Evolutionary conservation across 1,139 yeast species (phyloP), one percentile per base, ranked within the genome.

Genomic region (Kodamaea ohmeri): DNA sequence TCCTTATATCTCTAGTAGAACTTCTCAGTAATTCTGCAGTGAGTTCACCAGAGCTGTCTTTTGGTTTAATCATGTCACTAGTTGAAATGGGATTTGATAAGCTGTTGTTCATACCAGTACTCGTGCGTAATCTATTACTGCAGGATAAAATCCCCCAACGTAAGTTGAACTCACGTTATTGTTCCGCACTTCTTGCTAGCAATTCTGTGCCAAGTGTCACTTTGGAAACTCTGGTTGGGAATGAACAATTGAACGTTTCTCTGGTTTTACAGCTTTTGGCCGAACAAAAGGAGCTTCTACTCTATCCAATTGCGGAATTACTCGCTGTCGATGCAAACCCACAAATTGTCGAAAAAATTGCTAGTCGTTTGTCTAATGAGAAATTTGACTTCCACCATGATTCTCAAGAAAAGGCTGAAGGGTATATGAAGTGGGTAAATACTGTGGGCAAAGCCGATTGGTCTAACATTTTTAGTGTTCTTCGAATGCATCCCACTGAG

Each of bases 1-100:
- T 61, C 35, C 62, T 67, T n/a, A 58, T 89, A 16, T 61, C 60
- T 15, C 55, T 86, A 9, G 73, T 88, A 30, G 88, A 85, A 42
- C 45, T 68, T 1, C 70, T 88, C 36, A 46, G 39, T 24, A 37
- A 44, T 18, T 35, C 48, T 1, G 35, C 39, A 13, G 38, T 47
- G 5, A 38, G 37, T 28, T 50, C 41, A 19, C 29, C 21, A n/a
- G 27, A 22, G 3, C 74, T n/a, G 39, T 60, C 44, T 39, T 54
- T 56, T 32, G 26, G 35, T 3, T 36, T 63, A 14, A 41, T 62
- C 4, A 44, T 46, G 8, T 53, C 32, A 36, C 69, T 43, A 34
- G 49, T 68, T 2, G 46, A 39, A 1, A 55, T 70, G 15, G 67
- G 69, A 2, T 50, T 65, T 27, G 44, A 53, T 12, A 51, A 43